Base-by-base conservation (phyloP, 179 eudicot genomes). In the Beta lomatogona region DNA sequence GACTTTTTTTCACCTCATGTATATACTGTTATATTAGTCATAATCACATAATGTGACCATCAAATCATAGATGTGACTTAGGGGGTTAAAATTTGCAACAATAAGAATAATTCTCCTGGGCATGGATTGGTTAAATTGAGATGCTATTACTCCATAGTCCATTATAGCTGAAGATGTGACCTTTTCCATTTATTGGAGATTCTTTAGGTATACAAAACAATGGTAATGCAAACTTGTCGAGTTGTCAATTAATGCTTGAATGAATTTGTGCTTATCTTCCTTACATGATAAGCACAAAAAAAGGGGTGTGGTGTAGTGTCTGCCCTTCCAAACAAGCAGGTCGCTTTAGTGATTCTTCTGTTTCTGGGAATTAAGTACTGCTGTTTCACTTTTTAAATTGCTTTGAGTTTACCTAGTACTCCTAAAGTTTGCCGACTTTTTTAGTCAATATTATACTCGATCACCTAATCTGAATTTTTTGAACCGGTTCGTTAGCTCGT, bases 51-150 rank as follows among this genome's bases (percentile, higher is more conserved):
- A 41, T 67, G 71, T 67, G 71, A 31, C 48, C 13, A n/a, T 28
- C 5, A 11, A 14, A 67, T 36, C 8, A 67, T 28, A 72, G 85
- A 79, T 79, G 82, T 75, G 80, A 83, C 82, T 16, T 79, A 19
- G 9, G 36, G 28, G 31, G 28, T 1, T 8, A 16, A 75, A 76
- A 69, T 54, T 14, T 15, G 55, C 31, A 64, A 54, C 48, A 78
- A 36, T 11, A 18, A 44, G 64, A 77, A 76, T 82, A 21, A 83
- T 78, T 78, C 79, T 74, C 61, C 61, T 61, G 46, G 70, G 83
- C 16, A 19, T 15, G 57, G 18, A 25, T 18, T 60, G 58, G 79
- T 78, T 66, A 67, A 76, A 60, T 73, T 65, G 36, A 53, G 21
- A 54, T n/a, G 21, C 25, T 10, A 22, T 14, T n/a, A 41, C 63